phyloP scores from a whole-genome alignment of 2,329 filamentous ascomycete species.

The Cyphellophora attinorum region DNA sequence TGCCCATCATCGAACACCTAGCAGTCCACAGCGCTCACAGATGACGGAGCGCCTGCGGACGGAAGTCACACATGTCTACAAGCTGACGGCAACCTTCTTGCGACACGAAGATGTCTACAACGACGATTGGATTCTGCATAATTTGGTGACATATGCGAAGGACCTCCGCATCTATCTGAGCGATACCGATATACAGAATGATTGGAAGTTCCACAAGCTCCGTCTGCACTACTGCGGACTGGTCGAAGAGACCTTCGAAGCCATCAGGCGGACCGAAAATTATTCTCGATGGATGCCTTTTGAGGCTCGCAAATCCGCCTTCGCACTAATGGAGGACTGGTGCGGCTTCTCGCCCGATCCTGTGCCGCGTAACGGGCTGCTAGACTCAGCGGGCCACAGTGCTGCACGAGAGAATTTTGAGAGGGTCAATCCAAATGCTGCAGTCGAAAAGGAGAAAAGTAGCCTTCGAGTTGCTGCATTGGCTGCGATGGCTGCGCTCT shows the following conservation, averaged over 20 bases:
- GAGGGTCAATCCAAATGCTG: constrained; percentile 71
- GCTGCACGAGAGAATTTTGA: constrained; percentile 34
- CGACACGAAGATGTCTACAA: constrained; percentile 67
- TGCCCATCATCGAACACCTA: constrained; percentile 70
- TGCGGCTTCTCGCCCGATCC: constrained; percentile 94
- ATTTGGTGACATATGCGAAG: constrained; percentile 80
- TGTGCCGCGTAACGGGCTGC: constrained; percentile 50
- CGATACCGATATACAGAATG: constrained; percentile 86
- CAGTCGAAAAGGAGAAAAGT: constrained; percentile 94
- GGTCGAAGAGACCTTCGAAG: constrained; percentile 86
- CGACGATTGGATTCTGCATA: constrained; percentile 83
- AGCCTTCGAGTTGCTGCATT: constrained; percentile 83
- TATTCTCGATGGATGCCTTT: constrained; percentile 95
- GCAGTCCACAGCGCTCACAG: constrained; percentile 69
- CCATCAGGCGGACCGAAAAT: constrained; percentile 75
- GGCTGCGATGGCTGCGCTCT: constrained; percentile 90
- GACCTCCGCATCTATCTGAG: constrained; percentile 91
- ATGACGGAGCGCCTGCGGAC: constrained; percentile 81
- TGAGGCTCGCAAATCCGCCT: constrained; percentile 88
- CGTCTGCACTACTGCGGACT: constrained; percentile 89
- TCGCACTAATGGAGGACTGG: constrained; percentile 98
- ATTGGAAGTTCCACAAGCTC: constrained; percentile 88
- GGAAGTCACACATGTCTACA: constrained; percentile 93
- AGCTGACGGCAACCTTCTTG: constrained; percentile 82
- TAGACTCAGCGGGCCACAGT: background rate